Evolutionary conservation across 768 basidiomycete species (phyloP).

Genomic region (Xerocomus brunneocitrinus): DNA sequence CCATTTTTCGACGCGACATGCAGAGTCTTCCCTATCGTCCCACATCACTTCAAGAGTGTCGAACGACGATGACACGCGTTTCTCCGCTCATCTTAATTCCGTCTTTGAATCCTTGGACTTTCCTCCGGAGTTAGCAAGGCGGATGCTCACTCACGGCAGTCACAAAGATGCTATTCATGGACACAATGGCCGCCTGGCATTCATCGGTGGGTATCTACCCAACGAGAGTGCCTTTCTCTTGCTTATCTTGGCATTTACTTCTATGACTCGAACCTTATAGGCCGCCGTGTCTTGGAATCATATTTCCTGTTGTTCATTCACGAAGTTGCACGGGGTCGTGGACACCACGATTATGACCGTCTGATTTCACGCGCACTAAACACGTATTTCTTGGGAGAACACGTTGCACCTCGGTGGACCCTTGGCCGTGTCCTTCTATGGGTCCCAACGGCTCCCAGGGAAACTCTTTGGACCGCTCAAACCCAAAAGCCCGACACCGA

Average conservation of each 20-base stretch:
- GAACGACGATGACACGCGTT: conserved; percentile 21
- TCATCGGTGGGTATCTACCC: conserved; percentile 49
- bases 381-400: conserved; percentile 67
- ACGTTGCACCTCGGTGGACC: conserved; percentile 72
- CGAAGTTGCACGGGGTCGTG: conserved; percentile 43
- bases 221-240: background rate
- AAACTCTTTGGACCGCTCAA: conserved; percentile 26
- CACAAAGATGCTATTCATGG: conserved; percentile 61
- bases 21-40: background rate
- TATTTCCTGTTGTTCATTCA: conserved; percentile 72
- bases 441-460: conserved; percentile 52
- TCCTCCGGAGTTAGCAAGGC: conserved; percentile 62
- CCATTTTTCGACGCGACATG: conserved; percentile 15
- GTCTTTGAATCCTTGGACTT: conserved; percentile 67
- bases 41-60: background rate
- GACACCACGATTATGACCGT: conserved; percentile 53
- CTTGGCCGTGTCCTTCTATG: conserved; percentile 71
- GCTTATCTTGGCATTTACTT: background rate
- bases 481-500: conserved; percentile 22
- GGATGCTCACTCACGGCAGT: conserved; percentile 75
- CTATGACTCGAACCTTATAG: conserved; percentile 34
- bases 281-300: conserved; percentile 71
- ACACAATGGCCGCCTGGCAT: conserved; percentile 68
- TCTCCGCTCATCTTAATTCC: conserved; percentile 54
- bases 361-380: conserved; percentile 57